Evolutionary conservation across 1,139 yeast genomes (phyloP), one percentile per base, ranked within the genome.

Genomic region (Blastobotrys illinoisensis): DNA sequence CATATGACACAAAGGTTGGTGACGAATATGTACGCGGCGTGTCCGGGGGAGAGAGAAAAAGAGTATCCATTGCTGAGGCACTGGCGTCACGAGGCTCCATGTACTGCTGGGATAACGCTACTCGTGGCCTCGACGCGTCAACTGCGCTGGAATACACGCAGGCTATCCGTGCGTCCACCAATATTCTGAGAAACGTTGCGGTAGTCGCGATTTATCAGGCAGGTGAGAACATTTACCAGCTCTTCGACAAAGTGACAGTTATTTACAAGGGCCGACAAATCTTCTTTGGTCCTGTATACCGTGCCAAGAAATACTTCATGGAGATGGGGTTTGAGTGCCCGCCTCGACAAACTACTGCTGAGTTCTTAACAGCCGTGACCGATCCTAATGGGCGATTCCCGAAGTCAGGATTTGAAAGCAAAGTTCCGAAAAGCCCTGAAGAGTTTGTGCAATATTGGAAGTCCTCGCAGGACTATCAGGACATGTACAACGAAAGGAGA

Each of bases 51-150:
- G 83, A 80, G 65, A 71, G 83, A 56, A 80, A 80, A 67, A 74
- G 85, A 67, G 84, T 80, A 19, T 79, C 83, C 2, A 73, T 80
- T 55, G 83, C 82, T 14, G 86, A 82, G 49, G 83, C 84, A 9
- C 70, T 79, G 63, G 80, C 82, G 14, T 77, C 80, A 68, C 73
- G 79, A 52, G 85, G 81, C 43, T 72, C 80, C 6, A 68, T 83
- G 49, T 80, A 80, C 61, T 79, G 83, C 64, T 83, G 86, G 85
- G 88, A 83, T 72, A 83, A 83, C 64, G 82, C 87, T 16, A 83
- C 88, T 9, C 76, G 87, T 69, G 88, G 88, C 64, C 74, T 83
- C 59, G 88, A 83, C 71, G 82, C 88, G 18, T 80, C 87, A 9
- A 82, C 87, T 28, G 88, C 88, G 26, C 74, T 83, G 59, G 87